Evolutionary conservation across 768 basidiomycete genomes (phyloP), one percentile per base, ranked within the genome.

Genomic region (Tulasnella sp.): DNA sequence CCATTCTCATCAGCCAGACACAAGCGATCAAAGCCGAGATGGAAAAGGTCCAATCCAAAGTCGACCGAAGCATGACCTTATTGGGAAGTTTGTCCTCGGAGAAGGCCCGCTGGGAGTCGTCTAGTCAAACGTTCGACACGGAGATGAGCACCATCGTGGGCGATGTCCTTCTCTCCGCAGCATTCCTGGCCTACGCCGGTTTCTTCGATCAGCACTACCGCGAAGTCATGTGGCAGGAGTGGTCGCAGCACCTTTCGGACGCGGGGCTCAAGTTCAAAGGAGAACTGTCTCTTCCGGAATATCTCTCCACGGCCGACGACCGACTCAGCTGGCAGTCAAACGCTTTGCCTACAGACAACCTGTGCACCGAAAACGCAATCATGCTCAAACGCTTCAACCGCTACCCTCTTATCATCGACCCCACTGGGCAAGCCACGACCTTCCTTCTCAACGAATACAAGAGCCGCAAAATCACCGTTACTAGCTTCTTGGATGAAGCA

Each of bases 81-180:
- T 89, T 99, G 64, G 94, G 93, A 84, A 97, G 95, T 86, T 88
- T 99, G 83, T 98, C 96, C 12, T 98, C 98, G 0, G 98, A 99
- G 86, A 91, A 95, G 85, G 89, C 90, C 64, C 92, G 98, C 81
- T 99, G 98, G 98, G 96, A 99, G 85, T 88, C 91, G 4, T 96
- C 96, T 46, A 98, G 97, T 86, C 92, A 93, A 75, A 96, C 96
- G 0, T 99, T 99, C 85, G 98, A 98, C 83, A 91, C 93, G 0
- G 97, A 99, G 86, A 99, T 99, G 97, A 94, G 95, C 85, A 99
- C 98, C 64, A 97, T 99, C 82, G 96, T 97, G 48, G 98, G 98
- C 37, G 97, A 99, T 85, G 97, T 98, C 72, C 87, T 99, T 42
- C 89, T 99, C 48, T 98, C 97, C 60, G 94, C 97, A 1, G 98